Evolutionary conservation across 2,329 filamentous ascomycete genomes (phyloP), one percentile per base, ranked within the genome.

Genomic region (Balansia obtecta): DNA sequence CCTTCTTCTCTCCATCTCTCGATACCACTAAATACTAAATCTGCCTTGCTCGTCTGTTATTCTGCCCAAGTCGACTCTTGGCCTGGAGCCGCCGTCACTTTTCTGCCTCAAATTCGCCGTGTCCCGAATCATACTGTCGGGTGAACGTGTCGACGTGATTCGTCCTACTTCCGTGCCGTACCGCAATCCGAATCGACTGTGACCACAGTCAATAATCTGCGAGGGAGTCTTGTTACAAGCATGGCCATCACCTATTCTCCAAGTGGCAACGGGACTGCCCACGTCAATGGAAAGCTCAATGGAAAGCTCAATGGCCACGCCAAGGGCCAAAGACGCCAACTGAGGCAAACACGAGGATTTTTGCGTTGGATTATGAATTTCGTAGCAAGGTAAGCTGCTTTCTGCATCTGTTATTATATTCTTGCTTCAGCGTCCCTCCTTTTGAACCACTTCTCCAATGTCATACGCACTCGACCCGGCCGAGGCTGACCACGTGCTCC

Each of bases 371-470:
- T 70, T 39, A 66, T 80, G 54, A 77, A 67, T 61, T 65, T 72
- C 16, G 55, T 75, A 33, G 76, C 79, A 15, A 78, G 81, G 80
- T 80, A 70, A 50, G 68, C 56, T 18, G 5, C 11, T 45, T 45
- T 44, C 22, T 33, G 32, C 10, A 1, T 2, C 10, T 10, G 4
- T 37, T 37, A 4, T 37, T 37, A 12, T 15, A 37, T 4, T 37
- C 34, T 37, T 37, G 15, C 34, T 12, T 2, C 15, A 37, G 1
- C 7, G 7, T 15, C 34, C n/a, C n/a, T 27, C 27, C 20, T 22
- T 13, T 34, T 13, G 33, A 34, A 11, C 13, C 33, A 6, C 33
- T 34, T 34, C 33, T 11, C 2, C 10, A 13, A 34, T 13, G 9
- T 34, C 34, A 12, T 37, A 37, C 15, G 34, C 15, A 37, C 15